These are phyloP conservation scores for Fragilariopsis cylindrus DNA, from an alignment of 108 stramenopile species.

Conservation along the genomic window DNA sequence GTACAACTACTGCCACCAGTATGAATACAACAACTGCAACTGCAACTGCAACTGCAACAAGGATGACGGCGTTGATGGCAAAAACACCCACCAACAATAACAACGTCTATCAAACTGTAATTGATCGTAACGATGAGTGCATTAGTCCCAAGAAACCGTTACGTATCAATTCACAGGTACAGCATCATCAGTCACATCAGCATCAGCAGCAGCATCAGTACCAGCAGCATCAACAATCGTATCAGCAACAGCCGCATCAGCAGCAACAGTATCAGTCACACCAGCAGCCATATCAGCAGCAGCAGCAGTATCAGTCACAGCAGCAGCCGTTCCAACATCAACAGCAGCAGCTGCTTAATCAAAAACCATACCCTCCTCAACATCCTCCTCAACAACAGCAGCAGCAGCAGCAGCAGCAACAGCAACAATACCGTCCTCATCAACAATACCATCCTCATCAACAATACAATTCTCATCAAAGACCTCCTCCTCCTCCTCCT, in stretches of 20 bases:
- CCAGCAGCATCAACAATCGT: not conserved
- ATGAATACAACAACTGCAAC: too few species aligned
- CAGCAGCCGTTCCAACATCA: not conserved
- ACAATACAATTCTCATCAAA: not conserved
- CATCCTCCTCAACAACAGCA: not conserved
- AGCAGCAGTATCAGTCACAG: not conserved
- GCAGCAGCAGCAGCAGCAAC: not conserved
- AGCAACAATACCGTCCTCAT: not conserved
- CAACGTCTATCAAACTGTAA: too few species aligned
- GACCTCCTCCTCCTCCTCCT: not conserved
- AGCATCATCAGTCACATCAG: not conserved
- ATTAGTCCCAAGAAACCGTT: slow-evolving; percentile 6
- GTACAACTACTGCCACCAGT: too few species aligned
- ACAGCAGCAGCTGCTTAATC: not conserved
- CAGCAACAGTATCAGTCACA: not conserved
- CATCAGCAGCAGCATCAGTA: not conserved
- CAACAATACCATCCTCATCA: not conserved
- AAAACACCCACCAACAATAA: too few species aligned
- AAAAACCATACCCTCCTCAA: not conserved
- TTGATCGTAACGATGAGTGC: too few species aligned
- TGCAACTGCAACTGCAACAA: not conserved
- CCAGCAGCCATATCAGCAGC: not conserved
- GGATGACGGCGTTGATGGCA: not conserved
- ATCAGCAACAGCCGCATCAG: not conserved
- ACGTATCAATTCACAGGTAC: not conserved